Evolutionary conservation across 768 basidiomycete genomes (phyloP).

Genomic region (Macrocybe gigantea): DNA sequence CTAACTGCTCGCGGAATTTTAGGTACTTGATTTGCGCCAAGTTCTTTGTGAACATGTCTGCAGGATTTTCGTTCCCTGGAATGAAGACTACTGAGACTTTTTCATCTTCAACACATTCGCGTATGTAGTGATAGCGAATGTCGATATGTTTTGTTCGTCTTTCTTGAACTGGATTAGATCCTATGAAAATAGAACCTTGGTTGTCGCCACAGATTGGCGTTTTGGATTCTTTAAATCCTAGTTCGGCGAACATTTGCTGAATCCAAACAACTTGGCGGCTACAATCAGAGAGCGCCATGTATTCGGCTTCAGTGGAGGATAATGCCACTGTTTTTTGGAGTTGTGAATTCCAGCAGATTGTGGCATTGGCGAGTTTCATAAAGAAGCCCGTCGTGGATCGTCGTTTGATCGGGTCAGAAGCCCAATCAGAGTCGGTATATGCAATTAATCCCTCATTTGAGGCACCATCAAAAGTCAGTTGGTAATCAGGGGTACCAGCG

Average conservation of each 20-base stretch:
- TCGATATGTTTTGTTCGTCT: slow-evolving; percentile 6
- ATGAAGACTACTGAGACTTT: neutral
- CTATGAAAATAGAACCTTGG: slow-evolving; percentile 7
- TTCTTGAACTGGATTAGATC: slow-evolving; percentile 6
- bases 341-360: slow-evolving; percentile 27
- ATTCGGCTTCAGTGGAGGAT: slow-evolving; percentile 32
- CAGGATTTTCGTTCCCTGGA: slow-evolving; percentile 2
- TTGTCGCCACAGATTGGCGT: slow-evolving; percentile 18
- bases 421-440: slow-evolving; percentile 16
- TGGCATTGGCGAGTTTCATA: slow-evolving; percentile 21
- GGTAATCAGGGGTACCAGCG: slow-evolving; percentile 10
- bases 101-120: slow-evolving; percentile 5
- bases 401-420: slow-evolving; percentile 11
- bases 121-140: slow-evolving; percentile 7
- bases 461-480: slow-evolving; percentile 3
- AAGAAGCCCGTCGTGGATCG: slow-evolving; percentile 27
- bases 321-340: slow-evolving; percentile 26
- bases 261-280: slow-evolving; percentile 23
- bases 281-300: slow-evolving; percentile 21
- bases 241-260: slow-evolving; percentile 15
- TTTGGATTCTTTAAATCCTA: slow-evolving; percentile 8
- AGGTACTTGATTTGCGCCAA: neutral
- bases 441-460: neutral
- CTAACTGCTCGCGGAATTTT: neutral
- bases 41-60: slow-evolving; percentile 9